Base-by-base conservation (phyloP, 495 filamentous ascomycete genomes). In the Daldinia childiae region DNA sequence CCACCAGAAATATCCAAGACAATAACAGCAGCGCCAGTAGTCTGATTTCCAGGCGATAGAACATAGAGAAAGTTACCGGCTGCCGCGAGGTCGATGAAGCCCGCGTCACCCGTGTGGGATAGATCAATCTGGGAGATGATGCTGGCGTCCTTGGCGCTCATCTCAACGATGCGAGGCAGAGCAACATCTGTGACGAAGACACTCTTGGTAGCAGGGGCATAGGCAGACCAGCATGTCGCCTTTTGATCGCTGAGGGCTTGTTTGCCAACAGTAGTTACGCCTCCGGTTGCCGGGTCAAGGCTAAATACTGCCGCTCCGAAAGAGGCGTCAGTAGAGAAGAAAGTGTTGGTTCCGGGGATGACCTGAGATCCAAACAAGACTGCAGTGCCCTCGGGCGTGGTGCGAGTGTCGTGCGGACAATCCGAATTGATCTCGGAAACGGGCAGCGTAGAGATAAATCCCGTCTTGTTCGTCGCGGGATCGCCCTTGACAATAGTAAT, bases 401-500 rank as follows among this genome's bases (percentile, higher is more conserved):
- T 78, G 21, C 77, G 79, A 17, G 64, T 52, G 12, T 78, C 79
- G 3, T 64, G 45, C 15, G 62, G 38, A 1, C 12, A 36, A 1
- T 17, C 62, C 9, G 62, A 21, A 27, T 36, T 29, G 1, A 45
- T 50, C 8, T 57, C 68, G 21, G 79, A 64, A 6, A 68, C 59
- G 9, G 54, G 58, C 21, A 86, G 86, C 7, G 77, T 72, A 3
- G 86, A 82, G 17, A 90, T 55, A 65, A 86, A 89, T 1, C 87
- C 87, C 0, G 84, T 85, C 58, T 84, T 86, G 74, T 86, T 88
- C 8, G 60, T 72, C 0, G 72, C 70, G 0, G 84, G 81, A 62
- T 87, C 77, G 15, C 87, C 87, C 77, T 90, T 90, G 24, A 89
- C 87, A 0, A 82, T 87, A 7, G 85, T 84, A 39, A 86, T 72